Conservation (phyloP, 306 rosid species). For the Lablab purpureus region DNA sequence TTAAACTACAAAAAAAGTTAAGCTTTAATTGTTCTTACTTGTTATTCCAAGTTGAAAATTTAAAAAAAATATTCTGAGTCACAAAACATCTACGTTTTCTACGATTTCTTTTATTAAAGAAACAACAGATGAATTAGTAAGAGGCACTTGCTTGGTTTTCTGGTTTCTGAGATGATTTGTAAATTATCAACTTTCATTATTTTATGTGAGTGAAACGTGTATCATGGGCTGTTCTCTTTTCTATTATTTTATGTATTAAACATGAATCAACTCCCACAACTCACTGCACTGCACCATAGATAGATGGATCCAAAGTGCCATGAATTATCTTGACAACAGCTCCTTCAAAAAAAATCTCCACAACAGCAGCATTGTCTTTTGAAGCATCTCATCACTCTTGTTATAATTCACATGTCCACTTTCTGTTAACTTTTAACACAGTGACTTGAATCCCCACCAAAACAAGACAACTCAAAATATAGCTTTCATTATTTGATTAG, state of each 20-base stretch:
- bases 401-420: too few relatives aligned
- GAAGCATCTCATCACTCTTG: not conserved
- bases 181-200: too few relatives aligned
- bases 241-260: not conserved
- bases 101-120: not conserved
- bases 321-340: not conserved
- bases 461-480: not conserved
- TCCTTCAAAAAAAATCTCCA: not conserved
- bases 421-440: not conserved
- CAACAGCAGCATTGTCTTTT: not conserved
- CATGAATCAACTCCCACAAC: constrained; percentile 11
- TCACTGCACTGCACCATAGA: constrained; percentile 2
- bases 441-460: not conserved
- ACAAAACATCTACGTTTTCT: not conserved
- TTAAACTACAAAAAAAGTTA: constrained; percentile 38
- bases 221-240: not conserved
- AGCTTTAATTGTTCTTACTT: not conserved
- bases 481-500: too few relatives aligned
- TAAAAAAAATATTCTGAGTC: not conserved
- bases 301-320: constrained; percentile 20
- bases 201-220: constrained; percentile 10
- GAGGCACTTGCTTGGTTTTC: not conserved
- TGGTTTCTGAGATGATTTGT: not conserved
- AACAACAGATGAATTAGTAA: not conserved
- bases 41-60: constrained; percentile 17